A percentile compares a stretch with the other conserved stretches of the same genome.
These are phyloP conservation scores for Asterella californica DNA, from an alignment of 225 moss, liverwort and hornwort species.

Conservation along the genomic window DNA sequence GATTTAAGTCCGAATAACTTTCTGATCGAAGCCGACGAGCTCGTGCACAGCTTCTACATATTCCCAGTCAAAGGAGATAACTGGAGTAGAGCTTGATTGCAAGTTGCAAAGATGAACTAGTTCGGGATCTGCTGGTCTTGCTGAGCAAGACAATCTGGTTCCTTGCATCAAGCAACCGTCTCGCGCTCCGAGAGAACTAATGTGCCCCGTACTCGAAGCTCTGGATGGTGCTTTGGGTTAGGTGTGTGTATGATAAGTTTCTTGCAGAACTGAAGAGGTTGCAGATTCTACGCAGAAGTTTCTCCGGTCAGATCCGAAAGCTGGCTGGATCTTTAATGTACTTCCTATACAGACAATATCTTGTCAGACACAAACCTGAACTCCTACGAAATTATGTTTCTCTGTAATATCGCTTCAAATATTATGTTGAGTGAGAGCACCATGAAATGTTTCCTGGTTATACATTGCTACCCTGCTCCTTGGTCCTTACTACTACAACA, in stretches of 20 bases:
- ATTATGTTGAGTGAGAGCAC: too few species aligned
- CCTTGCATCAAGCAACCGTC: background rate
- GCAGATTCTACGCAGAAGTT: background rate
- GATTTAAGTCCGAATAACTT: too few species aligned
- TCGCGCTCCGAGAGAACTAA: background rate
- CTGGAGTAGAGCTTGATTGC: background rate
- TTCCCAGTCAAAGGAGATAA: background rate
- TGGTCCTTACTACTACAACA: too few species aligned
- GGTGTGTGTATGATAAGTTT: background rate
- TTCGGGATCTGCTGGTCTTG: background rate
- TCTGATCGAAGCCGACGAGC: background rate
- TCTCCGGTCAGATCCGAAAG: background rate
- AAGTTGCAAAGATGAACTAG: background rate
- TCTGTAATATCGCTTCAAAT: too few species aligned
- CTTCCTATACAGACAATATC: background rate
- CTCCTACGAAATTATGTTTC: background rate
- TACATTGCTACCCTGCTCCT: too few species aligned
- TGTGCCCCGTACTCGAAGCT: background rate
- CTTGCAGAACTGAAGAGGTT: background rate
- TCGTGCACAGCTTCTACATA: background rate
- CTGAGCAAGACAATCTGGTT: conserved; percentile 2
- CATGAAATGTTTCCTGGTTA: too few species aligned
- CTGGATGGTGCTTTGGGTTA: background rate
- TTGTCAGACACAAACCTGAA: background rate
- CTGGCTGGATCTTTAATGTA: conserved; percentile 4